Base-by-base conservation (phyloP, 2,329 filamentous ascomycete species). In the Pezicula radicicola region DNA sequence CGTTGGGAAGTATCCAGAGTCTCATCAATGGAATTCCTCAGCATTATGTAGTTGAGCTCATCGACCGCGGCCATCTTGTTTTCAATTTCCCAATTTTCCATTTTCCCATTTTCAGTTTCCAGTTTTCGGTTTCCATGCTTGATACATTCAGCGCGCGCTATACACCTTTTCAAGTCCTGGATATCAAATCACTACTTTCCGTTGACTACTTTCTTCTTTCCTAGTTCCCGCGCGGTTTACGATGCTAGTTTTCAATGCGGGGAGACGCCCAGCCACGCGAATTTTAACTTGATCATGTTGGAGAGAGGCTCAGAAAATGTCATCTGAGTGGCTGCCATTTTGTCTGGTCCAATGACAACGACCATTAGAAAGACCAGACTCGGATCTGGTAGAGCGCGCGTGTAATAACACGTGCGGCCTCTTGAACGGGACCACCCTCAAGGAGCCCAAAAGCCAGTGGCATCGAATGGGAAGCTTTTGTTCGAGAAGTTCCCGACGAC, bases 61-160 rank as follows among this genome's bases (percentile, higher is more conserved):
- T 45, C 42, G 10, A 12, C 28, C 28, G 10, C 28, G 28, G 28
- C 28, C 28, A 30, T 30, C 28, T 30, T 30, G 28, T 30, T 30
- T 30, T 12, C n/a, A n/a, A n/a, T n/a, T n/a, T n/a, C n/a, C n/a
- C 10, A 12, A 8, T 30, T 30, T 5, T 30, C 28, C 10, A 12
- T 30, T 27, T 19, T 28, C 10, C 42, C 28, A 41, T 49, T 30
- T 37, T 35, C 25, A 12, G 15, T 35, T 46, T 30, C 46, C 16
- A 25, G 13, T 25, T 30, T 45, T 49, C 41, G 8, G 25, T 43
- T 49, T 41, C 53, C 50, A 45, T 48, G 54, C 48, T 42, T 57
- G 57, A 54, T 57, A 56, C 59, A 58, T 49, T 51, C 50, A 55
- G 57, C 59, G 59, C 60, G 60, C 60, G 60, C 53, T 54, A 56